Base-by-base conservation (phyloP, 148 eudicot species). In the Chenopodium quinoa region DNA sequence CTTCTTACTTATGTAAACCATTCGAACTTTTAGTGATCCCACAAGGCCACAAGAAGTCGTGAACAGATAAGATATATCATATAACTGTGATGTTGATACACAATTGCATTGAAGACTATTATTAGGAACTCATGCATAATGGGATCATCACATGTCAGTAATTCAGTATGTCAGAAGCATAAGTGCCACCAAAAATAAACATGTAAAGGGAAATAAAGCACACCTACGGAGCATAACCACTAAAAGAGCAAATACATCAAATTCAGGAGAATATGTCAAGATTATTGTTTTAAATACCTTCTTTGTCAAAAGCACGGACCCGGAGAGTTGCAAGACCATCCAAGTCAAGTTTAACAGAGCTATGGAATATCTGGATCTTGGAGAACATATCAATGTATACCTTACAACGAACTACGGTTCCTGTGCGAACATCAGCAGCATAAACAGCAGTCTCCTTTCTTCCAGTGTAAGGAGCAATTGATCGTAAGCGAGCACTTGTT, bases 371-470 rank as follows among this genome's bases (percentile, higher is more conserved):
- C 84, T 91, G 95, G 72, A 94, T 90, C 87, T 94, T 91, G 79
- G 95, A 87, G 76, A 94, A 89, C 81, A 89, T 87, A 86, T 94
- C 98, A 82, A 94, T 89, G 78, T 88, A 94, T 84, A 94, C 98
- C 84, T 92, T 94, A 86, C 95, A 91, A 64, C 97, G 93, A 71
- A 94, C 87, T 32, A 94, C 88, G 75, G 85, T 87, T 77, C 98
- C 98, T 52, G 98, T 89, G 79, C 71, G 84, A 80, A 89, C 86
- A 86, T 94, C 98, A 83, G 98, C 85, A 63, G 98, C 98, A 86
- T 92, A 94, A 78, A 94, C 91, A 81, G 97, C 97, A 27, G 97
- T 93, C 90, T 94, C 98, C 87, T 94, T 91, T 73, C 98, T 87
- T 64, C 97, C 98, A 56, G 84, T 85, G 83, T 88, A 94, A 60